Conservation (phyloP, 1,284 basidiomycete genomes). For the Rhodotorula sp. region DNA sequence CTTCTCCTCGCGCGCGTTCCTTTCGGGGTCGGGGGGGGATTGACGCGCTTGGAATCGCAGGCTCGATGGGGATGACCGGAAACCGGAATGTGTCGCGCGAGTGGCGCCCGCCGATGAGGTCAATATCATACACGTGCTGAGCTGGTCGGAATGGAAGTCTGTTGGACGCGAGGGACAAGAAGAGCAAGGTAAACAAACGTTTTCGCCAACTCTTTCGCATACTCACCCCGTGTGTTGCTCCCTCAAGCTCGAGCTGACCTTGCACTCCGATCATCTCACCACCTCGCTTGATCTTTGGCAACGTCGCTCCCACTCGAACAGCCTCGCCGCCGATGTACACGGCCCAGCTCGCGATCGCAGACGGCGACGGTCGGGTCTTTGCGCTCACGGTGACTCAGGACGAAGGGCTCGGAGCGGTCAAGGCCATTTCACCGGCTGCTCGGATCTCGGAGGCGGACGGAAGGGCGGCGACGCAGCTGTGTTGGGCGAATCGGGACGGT, state of each 20-base stretch:
- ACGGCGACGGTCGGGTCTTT: conserved; percentile 28
- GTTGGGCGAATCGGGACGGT: conserved; percentile 10
- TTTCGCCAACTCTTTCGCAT: no score
- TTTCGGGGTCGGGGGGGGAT: no score
- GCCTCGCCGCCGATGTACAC: not conserved
- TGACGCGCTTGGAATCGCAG: not conserved
- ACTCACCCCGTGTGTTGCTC: no score
- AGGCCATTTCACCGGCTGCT: not conserved
- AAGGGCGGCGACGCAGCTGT: conserved; percentile 23
- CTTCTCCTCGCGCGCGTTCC: no score
- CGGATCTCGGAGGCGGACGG: conserved; percentile 5
- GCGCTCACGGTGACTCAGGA: conserved; percentile 17
- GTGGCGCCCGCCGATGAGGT: conserved; percentile 13
- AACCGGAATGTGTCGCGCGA: conserved; percentile 3
- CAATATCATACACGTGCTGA: conserved; percentile 13
- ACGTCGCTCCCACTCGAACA: no score
- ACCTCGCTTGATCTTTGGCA: no score
- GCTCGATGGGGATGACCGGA: not conserved
- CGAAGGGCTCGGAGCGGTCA: not conserved
- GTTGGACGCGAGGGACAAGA: not conserved
- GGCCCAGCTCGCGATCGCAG: conserved; percentile 14
- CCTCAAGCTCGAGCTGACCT: no score
- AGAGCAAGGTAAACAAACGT: not conserved
- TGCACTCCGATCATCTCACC: not conserved
- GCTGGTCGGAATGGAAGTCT: conserved; percentile 19